These are phyloP conservation scores for Pichia membranifaciens DNA, from an alignment of 805 yeast species.

Conservation along the genomic window DNA sequence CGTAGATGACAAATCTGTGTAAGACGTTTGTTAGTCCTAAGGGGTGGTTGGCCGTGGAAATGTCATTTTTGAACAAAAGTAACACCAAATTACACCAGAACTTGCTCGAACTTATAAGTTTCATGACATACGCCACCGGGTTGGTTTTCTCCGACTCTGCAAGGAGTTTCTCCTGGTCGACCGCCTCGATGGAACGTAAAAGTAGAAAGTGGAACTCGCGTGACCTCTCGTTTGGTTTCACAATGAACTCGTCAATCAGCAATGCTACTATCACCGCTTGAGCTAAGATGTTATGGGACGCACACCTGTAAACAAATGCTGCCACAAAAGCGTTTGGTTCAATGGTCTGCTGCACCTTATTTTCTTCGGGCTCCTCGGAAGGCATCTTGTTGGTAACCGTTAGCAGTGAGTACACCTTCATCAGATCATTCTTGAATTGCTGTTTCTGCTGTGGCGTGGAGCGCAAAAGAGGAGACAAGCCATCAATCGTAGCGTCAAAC, in stretches of 20 bases:
- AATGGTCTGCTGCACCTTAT: neutral
- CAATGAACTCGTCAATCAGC: constrained; percentile 16
- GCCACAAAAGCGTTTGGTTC: constrained; percentile 13
- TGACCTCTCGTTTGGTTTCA: constrained; percentile 3
- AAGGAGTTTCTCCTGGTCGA: constrained; percentile 15
- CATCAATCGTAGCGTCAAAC: neutral
- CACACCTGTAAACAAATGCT: constrained; percentile 9
- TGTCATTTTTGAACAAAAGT: constrained; percentile 10
- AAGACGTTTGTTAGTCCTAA: constrained; percentile 15
- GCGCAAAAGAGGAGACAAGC: constrained; percentile 1
- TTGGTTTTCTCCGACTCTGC: constrained; percentile 10
- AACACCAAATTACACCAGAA: constrained; percentile 21
- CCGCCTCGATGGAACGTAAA: constrained; percentile 20
- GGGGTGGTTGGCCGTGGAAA: neutral
- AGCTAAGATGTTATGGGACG: constrained; percentile 12
- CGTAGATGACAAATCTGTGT: constrained; percentile 21
- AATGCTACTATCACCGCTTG: constrained; percentile 15
- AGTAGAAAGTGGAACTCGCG: constrained; percentile 20
- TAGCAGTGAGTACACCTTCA: constrained; percentile 8
- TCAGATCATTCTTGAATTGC: constrained; percentile 7
- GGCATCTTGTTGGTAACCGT: neutral
- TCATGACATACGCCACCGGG: constrained; percentile 14
- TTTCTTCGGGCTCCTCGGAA: neutral
- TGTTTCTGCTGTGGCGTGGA: constrained; percentile 5
- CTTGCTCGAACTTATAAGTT: constrained; percentile 10